Percentiles rank a stretch among this genome's conserved stretches.
Evolutionary conservation across 176 grass and related monocot genomes (phyloP).

Genomic region (Zoysia japonica): DNA sequence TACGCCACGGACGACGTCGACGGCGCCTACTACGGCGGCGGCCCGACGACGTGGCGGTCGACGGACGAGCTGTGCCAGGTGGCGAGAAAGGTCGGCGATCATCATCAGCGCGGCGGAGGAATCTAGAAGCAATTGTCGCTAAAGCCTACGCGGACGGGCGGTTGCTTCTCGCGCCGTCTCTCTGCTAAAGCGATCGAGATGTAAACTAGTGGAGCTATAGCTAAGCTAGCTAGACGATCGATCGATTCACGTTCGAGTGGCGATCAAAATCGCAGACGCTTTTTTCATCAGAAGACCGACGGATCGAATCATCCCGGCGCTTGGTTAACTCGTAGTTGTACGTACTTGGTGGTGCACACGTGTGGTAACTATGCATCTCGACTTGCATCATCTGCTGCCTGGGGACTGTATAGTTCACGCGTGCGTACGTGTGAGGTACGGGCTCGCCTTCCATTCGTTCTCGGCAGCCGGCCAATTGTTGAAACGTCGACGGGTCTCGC

Average conservation of each 20-base stretch:
- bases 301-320: neutral
- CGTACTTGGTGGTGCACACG: conserved; percentile 18
- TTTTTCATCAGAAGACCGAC: neutral
- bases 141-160: conserved; percentile 37
- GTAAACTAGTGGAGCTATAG: conserved; percentile 41
- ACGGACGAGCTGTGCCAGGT: conserved; percentile 59
- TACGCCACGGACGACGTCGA: neutral
- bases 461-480: neutral
- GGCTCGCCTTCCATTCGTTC: neutral
- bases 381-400: neutral
- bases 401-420: neutral
- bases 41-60: conserved; percentile 37
- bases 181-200: conserved; percentile 50
- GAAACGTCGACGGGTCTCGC: too few species aligned
- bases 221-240: neutral
- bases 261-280: conserved; percentile 17
- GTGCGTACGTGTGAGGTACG: neutral
- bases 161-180: conserved; percentile 66
- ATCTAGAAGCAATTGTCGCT: conserved; percentile 50
- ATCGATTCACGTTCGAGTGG: neutral
- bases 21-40: neutral
- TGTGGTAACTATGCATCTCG: conserved; percentile 10
- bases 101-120: conserved; percentile 66
- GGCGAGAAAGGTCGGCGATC: conserved; percentile 54
- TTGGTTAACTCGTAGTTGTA: neutral